Base-by-base conservation (phyloP, 164 flowering plant species). In the Vitis labrusca region DNA sequence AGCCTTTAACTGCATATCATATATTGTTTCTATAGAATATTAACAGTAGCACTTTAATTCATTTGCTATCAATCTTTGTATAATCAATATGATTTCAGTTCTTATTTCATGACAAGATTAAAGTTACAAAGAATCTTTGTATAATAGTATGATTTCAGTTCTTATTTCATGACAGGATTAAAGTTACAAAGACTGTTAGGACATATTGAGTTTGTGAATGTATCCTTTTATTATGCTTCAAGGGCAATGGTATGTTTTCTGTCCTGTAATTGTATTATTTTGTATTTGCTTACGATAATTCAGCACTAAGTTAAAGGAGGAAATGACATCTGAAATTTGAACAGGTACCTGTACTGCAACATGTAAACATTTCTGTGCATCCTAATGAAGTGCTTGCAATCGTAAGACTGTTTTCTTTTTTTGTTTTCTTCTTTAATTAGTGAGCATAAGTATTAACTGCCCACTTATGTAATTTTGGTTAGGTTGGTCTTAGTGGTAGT, bases 401-500 rank as follows among this genome's bases (percentile, higher is more conserved):
- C 67, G 98, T 94, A 85, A 89, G 97, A 52, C 15, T 47, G 0
- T 50, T 63, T 29, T 17, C 30, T 32, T 66, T 29, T 8, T 62
- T 37, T 54, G 3, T 50, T 32, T 56, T 14, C 15, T 59, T 57
- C 49, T 13, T 55, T 70, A 60, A 14, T 19, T 10, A n/a, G 44
- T 11, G 50, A 47, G 30, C 15, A 62, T 44, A 16, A 2, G 29
- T 13, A 59, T 15, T 51, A 23, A 63, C 63, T 14, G 54, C 37
- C 10, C 10, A n/a, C 30, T 37, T 6, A 12, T 29, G 62, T 16
- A 5, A 44, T 69, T 59, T 76, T 72, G 59, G 54, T 62, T 71
- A 94, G 98, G 98, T 91, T 79, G 98, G 98, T 72, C 94, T 92
- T 56, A 94, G 97, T 79, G 98, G 97, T 50, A 94, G 97, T 81